A percentile compares a stretch with the other conserved stretches of the same genome.
Conservation (phyloP, 805 yeast species). For the Peterozyma xylosa region DNA sequence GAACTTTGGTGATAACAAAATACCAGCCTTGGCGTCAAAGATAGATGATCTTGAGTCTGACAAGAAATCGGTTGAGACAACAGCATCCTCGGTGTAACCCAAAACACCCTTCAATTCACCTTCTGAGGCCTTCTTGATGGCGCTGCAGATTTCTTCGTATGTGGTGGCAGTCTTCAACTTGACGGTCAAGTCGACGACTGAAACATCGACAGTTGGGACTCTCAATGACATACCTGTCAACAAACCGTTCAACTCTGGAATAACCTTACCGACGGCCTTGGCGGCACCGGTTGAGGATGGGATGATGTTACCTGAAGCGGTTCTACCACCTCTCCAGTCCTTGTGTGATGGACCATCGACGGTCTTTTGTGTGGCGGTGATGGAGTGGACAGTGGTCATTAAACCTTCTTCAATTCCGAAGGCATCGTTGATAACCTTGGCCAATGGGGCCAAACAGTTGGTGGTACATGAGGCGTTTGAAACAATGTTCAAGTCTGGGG, state of each 20-base stretch:
- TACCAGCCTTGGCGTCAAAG: conserved; percentile 66
- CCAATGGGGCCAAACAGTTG: conserved; percentile 69
- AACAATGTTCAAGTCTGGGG: conserved; percentile 47
- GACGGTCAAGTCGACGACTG: conserved; percentile 66
- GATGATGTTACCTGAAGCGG: conserved; percentile 69
- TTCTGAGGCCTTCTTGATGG: conserved; percentile 50
- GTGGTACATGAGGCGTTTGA: conserved; percentile 73
- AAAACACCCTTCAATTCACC: conserved; percentile 55
- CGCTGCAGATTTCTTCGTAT: conserved; percentile 57
- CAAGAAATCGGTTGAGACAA: conserved; percentile 64
- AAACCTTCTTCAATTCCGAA: conserved; percentile 69
- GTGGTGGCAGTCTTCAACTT: conserved; percentile 51
- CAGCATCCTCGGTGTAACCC: conserved; percentile 67
- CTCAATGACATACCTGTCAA: conserved; percentile 69
- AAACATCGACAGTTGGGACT: conserved; percentile 69
- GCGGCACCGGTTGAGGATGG: conserved; percentile 77
- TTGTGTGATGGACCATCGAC: conserved; percentile 75
- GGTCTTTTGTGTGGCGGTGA: conserved; percentile 67
- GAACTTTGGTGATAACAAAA: conserved; percentile 61
- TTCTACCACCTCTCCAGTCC: conserved; percentile 79
- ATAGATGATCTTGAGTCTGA: conserved; percentile 56
- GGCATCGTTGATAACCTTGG: conserved; percentile 57
- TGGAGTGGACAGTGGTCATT: conserved; percentile 69
- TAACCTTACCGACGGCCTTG: conserved; percentile 69
- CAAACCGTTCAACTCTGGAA: conserved; percentile 65